Evolutionary conservation across 2,329 filamentous ascomycete genomes (phyloP), one percentile per base, ranked within the genome.

Genomic region (Penicillium sp.): DNA sequence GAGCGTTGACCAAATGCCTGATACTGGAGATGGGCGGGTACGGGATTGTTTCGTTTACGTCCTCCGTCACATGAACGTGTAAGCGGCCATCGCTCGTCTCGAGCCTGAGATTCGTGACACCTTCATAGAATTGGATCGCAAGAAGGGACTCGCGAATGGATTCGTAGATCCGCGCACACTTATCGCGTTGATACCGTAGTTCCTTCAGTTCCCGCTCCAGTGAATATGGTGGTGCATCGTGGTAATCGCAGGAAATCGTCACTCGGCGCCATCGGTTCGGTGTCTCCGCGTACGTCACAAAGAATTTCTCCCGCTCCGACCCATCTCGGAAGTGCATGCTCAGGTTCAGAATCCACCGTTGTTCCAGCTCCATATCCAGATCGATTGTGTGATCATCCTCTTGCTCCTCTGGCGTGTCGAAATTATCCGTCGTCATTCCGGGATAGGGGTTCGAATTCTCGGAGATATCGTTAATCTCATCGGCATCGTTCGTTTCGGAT

Each of bases 321-420:
- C 85, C 84, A 71, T 98, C 93, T 52, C 90, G 82, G 68, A 96
- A 98, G 68, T 95, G 89, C 93, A 98, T 96, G 70, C 89, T 96
- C 53, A 97, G 78, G 64, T 98, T 98, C 59, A 98, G 75, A 53
- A 98, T 97, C 93, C 93, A 98, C 62, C 80, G 84, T 53, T 77
- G 80, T 63, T 96, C 89, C 48, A 96, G 77, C 68, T 97, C 91
- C 55, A 87, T 81, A 26, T 49, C 48, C 31, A 51, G n/a, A 56
- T 85, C 81, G 57, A 95, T 78, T 60, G 64, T 59, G 44, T 68
- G 65, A 46, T 67, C 53, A 40, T 48, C 39, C 34, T 42, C 55
- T 43, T 69, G 56, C 38, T 48, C 39, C 34, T 45, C 55, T 17
- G 40, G 31, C 21, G 19, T 28, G 12, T 29, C 45, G 3, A 40